Evolutionary conservation across 1,139 yeast genomes (phyloP), one percentile per base, ranked within the genome.

Genomic region (Blastobotrys proliferans): DNA sequence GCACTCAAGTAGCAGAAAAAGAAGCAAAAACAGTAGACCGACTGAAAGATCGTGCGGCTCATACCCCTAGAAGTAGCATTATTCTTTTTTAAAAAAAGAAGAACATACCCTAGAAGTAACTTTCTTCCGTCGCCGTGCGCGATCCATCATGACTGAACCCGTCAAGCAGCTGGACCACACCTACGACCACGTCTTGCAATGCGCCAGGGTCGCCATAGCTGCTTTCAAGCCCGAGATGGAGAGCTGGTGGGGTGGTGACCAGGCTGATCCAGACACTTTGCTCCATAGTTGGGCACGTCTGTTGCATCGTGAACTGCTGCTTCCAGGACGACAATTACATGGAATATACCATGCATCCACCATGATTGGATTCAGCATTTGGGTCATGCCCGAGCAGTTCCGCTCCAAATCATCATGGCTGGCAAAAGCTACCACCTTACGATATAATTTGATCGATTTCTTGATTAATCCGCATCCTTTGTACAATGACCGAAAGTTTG

Each of bases 401-500:
- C 19, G 16, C 27, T n/a, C n/a, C n/a, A n/a, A n/a, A n/a, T n/a
- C n/a, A n/a, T n/a, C n/a, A n/a, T n/a, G n/a, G n/a, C n/a, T n/a
- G n/a, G n/a, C 21, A n/a, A n/a, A 3, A 5, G 16, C 17, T 6
- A 9, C n/a, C 25, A n/a, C 4, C 22, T 3, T 6, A 9, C 26
- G 19, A 33, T 16, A 6, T 14, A 3, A 21, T 33, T 5, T 5
- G 17, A 19, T 16, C 5, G 6, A 6, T 26, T 6, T n/a, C 29
- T 11, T 11, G n/a, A n/a, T n/a, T n/a, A n/a, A n/a, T n/a, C n/a
- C n/a, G n/a, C 45, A 41, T 26, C 38, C 41, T 3, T 9, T 41
- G 20, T 17, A 32, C 25, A 41, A 41, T 21, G 22, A 24, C 13
- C 29, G 37, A 26, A n/a, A 29, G 6, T 29, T 22, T n/a, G 32